These are phyloP conservation scores for Pichia pseudocactophila DNA, from an alignment of 805 yeast genomes.

Conservation along the genomic window DNA sequence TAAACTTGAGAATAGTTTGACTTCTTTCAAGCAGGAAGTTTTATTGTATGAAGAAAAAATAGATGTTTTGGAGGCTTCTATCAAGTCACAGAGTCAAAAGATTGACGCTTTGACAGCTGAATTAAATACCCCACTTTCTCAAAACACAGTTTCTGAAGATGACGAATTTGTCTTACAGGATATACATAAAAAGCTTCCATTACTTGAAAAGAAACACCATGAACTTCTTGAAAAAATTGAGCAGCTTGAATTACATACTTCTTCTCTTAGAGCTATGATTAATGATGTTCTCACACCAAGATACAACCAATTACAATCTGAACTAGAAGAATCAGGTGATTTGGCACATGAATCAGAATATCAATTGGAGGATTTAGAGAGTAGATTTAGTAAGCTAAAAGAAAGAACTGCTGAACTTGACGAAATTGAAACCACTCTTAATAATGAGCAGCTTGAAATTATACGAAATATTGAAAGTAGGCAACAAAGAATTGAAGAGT, in stretches of 20 bases:
- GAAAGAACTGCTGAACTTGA: slow-evolving; percentile 15
- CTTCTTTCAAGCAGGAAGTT: slow-evolving; percentile 37
- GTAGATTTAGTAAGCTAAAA: slow-evolving; percentile 20
- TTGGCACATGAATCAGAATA: not conserved
- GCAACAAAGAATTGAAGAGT: slow-evolving; percentile 34
- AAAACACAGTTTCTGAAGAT: slow-evolving; percentile 34
- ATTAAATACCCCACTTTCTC: slow-evolving; percentile 42
- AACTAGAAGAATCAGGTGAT: slow-evolving; percentile 21
- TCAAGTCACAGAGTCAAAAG: slow-evolving; percentile 32
- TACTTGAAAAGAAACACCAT: slow-evolving; percentile 34
- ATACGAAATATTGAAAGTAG: slow-evolving; percentile 27
- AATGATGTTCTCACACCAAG: slow-evolving; percentile 25
- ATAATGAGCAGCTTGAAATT: slow-evolving; percentile 26
- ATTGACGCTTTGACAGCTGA: slow-evolving; percentile 40
- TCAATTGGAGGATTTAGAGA: slow-evolving; percentile 3
- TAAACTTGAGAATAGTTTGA: slow-evolving; percentile 32
- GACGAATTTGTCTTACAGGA: slow-evolving; percentile 38
- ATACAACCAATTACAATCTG: slow-evolving; percentile 2
- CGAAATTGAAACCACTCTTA: slow-evolving; percentile 30
- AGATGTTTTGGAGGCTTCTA: slow-evolving; percentile 27
- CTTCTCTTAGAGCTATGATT: slow-evolving; percentile 45
- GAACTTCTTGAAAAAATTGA: slow-evolving; percentile 32
- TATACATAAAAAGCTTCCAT: slow-evolving; percentile 30
- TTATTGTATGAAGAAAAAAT: slow-evolving; percentile 28
- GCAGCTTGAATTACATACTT: slow-evolving; percentile 38